A percentile compares a stretch with the other conserved stretches of the same genome.
These are phyloP conservation scores for Xerocomus nothofagi DNA, from an alignment of 1,284 basidiomycete genomes.

Conservation along the genomic window DNA sequence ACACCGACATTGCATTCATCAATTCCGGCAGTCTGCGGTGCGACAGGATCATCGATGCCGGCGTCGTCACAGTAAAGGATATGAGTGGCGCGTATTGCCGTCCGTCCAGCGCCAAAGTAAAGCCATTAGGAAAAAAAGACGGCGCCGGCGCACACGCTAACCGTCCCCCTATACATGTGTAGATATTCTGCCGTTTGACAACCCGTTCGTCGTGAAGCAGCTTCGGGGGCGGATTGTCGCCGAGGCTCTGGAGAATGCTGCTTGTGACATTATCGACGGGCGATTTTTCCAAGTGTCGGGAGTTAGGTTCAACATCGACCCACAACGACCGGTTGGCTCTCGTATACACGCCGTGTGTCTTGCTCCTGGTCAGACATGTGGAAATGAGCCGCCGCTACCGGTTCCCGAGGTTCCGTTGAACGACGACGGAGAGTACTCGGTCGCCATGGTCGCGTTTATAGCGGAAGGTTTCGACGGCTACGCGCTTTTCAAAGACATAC, in stretches of 20 bases:
- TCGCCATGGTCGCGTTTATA: constrained; percentile 14
- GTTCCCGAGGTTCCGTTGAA: not conserved
- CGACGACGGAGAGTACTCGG: constrained; percentile 1
- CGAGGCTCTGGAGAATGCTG: constrained; percentile 16
- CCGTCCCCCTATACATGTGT: not conserved
- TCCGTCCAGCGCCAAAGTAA: not conserved
- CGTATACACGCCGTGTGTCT: constrained; percentile 5
- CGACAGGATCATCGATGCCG: constrained; percentile 9
- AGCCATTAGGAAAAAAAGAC: too few relatives aligned
- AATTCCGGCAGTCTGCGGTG: constrained; percentile 10
- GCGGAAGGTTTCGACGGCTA: constrained; percentile 16
- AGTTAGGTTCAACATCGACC: constrained; percentile 11
- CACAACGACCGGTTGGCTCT: constrained; percentile 7
- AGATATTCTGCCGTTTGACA: constrained; percentile 15
- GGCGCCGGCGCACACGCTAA: not conserved
- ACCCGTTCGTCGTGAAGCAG: constrained; percentile 12
- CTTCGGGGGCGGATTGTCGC: not conserved
- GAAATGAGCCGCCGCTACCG: not conserved
- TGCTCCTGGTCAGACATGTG: constrained; percentile 2
- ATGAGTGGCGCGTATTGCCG: constrained; percentile 14
- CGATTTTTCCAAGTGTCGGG: constrained; percentile 17
- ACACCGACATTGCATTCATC: constrained; percentile 18
- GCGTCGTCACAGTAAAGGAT: constrained; percentile 11
- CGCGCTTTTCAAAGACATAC: constrained; percentile 4
- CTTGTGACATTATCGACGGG: constrained; percentile 16